Evolutionary conservation across 2,329 filamentous ascomycete species (phyloP).

Genomic region (Lanzia echinophila): DNA sequence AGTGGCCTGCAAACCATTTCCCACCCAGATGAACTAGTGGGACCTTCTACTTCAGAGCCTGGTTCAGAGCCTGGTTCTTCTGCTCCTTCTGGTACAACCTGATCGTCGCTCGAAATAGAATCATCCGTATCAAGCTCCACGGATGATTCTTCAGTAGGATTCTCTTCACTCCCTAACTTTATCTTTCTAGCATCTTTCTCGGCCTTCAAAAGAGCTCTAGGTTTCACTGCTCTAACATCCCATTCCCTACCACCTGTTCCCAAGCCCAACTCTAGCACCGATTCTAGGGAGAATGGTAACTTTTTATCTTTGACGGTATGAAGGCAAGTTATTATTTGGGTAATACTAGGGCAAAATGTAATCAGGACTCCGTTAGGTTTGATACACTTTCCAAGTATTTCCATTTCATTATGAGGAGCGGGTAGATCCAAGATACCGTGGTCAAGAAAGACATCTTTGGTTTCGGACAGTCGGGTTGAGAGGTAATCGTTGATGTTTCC

Average conservation of each 20-base stretch:
- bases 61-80: no score
- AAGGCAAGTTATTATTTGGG: constrained; percentile 64
- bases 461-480: constrained; percentile 40
- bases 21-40: constrained; percentile 23
- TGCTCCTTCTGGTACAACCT: no score
- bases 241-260: constrained; percentile 51
- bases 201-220: constrained; percentile 23
- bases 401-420: constrained; percentile 45
- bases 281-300: constrained; percentile 50
- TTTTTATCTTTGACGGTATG: constrained; percentile 44
- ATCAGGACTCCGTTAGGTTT: constrained; percentile 58
- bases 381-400: constrained; percentile 49
- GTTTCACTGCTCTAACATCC: constrained; percentile 49
- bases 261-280: constrained; percentile 52
- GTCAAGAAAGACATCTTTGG: constrained; percentile 54
- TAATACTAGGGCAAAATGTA: constrained; percentile 71
- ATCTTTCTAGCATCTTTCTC: constrained; percentile 6
- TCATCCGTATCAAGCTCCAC: no score
- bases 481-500: constrained; percentile 61
- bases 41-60: not conserved
- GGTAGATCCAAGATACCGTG: constrained; percentile 72
- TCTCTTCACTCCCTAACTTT: not conserved
- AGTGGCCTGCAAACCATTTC: constrained; percentile 47
- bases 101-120: not conserved
- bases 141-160: not conserved